Evolutionary conservation across 495 filamentous ascomycete genomes (phyloP), one percentile per base, ranked within the genome.

Genomic region (Pyrenula aspistea): DNA sequence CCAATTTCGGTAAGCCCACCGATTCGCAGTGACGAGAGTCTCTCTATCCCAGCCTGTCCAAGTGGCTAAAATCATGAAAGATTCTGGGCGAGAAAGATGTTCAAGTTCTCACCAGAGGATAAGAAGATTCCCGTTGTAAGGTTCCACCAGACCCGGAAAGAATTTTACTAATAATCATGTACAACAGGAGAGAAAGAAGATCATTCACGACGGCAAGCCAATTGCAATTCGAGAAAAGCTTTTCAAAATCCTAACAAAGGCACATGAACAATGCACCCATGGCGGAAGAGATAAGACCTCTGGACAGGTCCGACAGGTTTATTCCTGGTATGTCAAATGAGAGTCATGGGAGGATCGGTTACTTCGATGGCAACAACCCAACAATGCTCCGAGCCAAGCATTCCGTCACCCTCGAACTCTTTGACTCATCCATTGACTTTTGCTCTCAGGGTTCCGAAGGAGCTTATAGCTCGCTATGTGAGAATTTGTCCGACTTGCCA

Each of bases 71-170:
- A 15, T n/a, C 36, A 15, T 21, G 12, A 10, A 58, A 79, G 79
- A 31, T 81, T 81, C 58, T 82, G 79, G 79, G 77, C 77, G 15
- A 82, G 81, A 58, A 81, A 81, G 60, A 82, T 81, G 79, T 82
- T 82, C 63, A 75, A 75, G 52, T 68, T 81, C 50, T 66, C 73
- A 55, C 56, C 65, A 21, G 68, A 73, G 51, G 73, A 75, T 22
- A 60, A 62, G 25, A 68, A 65, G 24, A 61, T 59, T 49, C 56
- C 67, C 54, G 65, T 71, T 59, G 72, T 75, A 62, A 53, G 72
- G 62, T 52, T 53, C 55, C 12, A 8, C 53, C 19, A 10, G 8
- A 4, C 4, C 31, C 4, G 8, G 15, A 15, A 8, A 8, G 31
- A 4, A 8, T 15, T 42, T 8, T 8, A 42, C 31, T 42, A 15